Evolutionary conservation across 768 basidiomycete species (phyloP).

Genomic region (Rhizopogon vinicolor): DNA sequence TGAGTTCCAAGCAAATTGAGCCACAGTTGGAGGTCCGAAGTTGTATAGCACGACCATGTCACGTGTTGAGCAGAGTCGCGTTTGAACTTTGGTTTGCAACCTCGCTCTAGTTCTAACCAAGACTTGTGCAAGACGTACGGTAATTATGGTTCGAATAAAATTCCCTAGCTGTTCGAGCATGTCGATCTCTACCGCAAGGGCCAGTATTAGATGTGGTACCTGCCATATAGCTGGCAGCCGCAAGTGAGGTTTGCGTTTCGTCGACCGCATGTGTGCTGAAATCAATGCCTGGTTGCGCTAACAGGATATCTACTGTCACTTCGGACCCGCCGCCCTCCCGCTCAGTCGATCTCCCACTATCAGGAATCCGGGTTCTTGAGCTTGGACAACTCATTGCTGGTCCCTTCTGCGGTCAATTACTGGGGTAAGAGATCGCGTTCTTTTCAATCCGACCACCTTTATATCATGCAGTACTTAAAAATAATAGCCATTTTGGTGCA

Average conservation of each 20-base stretch:
- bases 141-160: not conserved
- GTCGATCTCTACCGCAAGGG: not conserved
- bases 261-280: not conserved
- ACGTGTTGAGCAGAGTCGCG: too few species aligned
- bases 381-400: conserved; percentile 70
- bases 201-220: not conserved
- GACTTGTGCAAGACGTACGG: too few species aligned
- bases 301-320: not conserved
- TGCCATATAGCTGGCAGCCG: not conserved
- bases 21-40: too few species aligned
- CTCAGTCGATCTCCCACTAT: conserved; percentile 44
- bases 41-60: too few species aligned
- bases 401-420: conserved; percentile 67
- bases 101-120: not conserved
- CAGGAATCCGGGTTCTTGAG: conserved; percentile 62
- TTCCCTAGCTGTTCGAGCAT: not conserved
- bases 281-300: not conserved
- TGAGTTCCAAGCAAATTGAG: too few species aligned
- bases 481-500: conserved; percentile 59
- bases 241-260: not conserved
- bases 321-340: not conserved
- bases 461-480: not conserved
- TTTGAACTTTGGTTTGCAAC: not conserved
- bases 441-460: not conserved
- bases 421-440: conserved; percentile 41